Evolutionary conservation across 202 grass and related monocot species (phyloP), one percentile per base, ranked within the genome.

Genomic region (Setaria viridis): DNA sequence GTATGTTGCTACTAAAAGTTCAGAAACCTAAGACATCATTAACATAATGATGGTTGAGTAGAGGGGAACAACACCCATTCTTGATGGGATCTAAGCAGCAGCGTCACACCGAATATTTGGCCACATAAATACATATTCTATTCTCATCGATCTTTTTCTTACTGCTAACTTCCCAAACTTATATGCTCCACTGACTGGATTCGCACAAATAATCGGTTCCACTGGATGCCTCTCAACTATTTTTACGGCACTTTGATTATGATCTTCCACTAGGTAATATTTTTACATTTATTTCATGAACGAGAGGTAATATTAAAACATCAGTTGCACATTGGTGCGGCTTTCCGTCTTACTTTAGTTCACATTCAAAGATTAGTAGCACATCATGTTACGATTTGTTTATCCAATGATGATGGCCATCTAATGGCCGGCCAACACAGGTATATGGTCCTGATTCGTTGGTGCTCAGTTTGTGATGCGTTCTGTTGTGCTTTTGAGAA

Each of bases 1-100:
- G 25, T 25, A 35, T 35, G n/a, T 1, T 66, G 16, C 11, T 13
- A 51, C 7, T 2, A n/a, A 51, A 66, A 34, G 10, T 51, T 41
- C 21, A 29, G 3, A 30, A 62, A 32, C 11, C 25, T 32, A 30
- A 62, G 68, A 54, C 25, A 77, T 63, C 5, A 70, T 70, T 33
- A 73, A 32, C 10, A 13, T 32, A 62, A 10, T 45, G 32, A 21
- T 79, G 57, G 37, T 58, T 72, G 16, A 47, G 72, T 42, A 58
- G 48, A 72, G 73, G 73, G 88, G 49, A 83, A 84, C 79, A 83
- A 66, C 66, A 60, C 15, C 46, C 50, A 59, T 62, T n/a, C 6
- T 62, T 74, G 84, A 87, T 90, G 79, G 88, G 41, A 90, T 83
- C 84, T 90, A 83, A 49, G 79, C 59, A 90, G 42, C 84, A 90